Conservation (phyloP, 2,329 filamentous ascomycete genomes). For the Scedosporium boydii region DNA sequence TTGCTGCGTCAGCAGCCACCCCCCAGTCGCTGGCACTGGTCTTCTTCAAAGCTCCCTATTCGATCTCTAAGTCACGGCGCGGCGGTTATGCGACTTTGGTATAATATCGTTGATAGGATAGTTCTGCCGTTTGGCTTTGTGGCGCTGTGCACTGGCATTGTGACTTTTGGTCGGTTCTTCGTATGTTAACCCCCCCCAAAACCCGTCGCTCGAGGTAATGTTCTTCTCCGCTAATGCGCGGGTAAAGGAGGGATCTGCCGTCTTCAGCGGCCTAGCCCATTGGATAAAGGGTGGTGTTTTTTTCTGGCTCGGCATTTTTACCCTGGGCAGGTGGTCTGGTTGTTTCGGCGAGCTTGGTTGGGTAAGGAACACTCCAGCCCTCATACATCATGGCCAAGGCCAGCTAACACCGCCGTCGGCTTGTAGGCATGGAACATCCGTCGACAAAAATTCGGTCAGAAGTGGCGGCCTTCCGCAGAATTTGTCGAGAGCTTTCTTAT, state of each 20-base stretch:
- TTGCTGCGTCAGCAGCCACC: background rate
- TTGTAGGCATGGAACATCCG: constrained; percentile 74
- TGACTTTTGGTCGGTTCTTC: constrained; percentile 76
- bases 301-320: constrained; percentile 84
- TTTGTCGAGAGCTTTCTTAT: constrained; percentile 86
- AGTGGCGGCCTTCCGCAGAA: constrained; percentile 71
- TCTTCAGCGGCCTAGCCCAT: constrained; percentile 84
- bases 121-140: constrained; percentile 73
- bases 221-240: background rate
- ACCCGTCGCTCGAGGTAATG: background rate
- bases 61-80: constrained; percentile 34
- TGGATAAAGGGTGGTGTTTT: constrained; percentile 94
- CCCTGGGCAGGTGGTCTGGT: constrained; percentile 80
- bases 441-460: constrained; percentile 45
- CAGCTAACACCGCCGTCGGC: constrained; percentile 8
- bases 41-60: background rate
- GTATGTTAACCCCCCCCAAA: constrained; percentile 40
- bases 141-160: constrained; percentile 59
- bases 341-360: constrained; percentile 86
- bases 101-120: constrained; percentile 63
- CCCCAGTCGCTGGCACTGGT: background rate
- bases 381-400: background rate
- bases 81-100: constrained; percentile 38
- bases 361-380: constrained; percentile 31
- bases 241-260: constrained; percentile 49